phyloP scores from a whole-genome alignment of 179 eudicot genomes.

The Spergularia azorica region DNA sequence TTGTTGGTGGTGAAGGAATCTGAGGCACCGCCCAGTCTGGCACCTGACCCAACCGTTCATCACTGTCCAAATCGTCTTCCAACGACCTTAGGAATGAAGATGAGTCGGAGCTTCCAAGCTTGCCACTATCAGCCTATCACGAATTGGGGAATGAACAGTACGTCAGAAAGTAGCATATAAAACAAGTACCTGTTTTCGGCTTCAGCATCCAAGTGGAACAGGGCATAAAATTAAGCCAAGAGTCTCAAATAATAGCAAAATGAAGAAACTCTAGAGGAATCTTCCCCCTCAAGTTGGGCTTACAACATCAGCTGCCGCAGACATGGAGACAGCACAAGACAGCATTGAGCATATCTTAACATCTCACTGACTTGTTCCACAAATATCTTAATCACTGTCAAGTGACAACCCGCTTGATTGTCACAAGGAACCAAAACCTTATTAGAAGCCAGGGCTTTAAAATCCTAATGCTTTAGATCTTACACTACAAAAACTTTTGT shows the following conservation, averaged over 20 bases:
- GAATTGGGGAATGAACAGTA: slow-evolving; percentile 3
- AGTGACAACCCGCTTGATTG: not conserved
- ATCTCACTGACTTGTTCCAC: not conserved
- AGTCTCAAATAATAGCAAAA: not conserved
- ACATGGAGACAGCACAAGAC: not conserved
- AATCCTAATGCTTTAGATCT: not conserved
- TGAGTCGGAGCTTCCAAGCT: slow-evolving; percentile 77
- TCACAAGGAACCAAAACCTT: not conserved
- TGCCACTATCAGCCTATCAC: slow-evolving; percentile 81
- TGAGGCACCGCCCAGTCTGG: slow-evolving; percentile 80
- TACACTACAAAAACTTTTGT: too few relatives aligned
- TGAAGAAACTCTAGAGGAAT: not conserved
- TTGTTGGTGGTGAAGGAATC: slow-evolving; percentile 83
- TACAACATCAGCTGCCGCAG: too few relatives aligned
- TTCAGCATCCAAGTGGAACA: not conserved
- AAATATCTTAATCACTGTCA: not conserved
- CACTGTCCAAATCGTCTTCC: slow-evolving; percentile 65
- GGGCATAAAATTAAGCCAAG: not conserved
- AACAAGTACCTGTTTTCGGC: not conserved
- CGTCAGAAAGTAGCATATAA: not conserved
- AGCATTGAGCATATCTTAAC: not conserved
- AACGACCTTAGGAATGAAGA: slow-evolving; percentile 54
- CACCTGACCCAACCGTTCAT: slow-evolving; percentile 75
- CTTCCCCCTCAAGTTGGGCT: not conserved
- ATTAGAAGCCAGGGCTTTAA: not conserved